Conservation (phyloP, 2,329 filamentous ascomycete species). For the Boeremia exigua region DNA sequence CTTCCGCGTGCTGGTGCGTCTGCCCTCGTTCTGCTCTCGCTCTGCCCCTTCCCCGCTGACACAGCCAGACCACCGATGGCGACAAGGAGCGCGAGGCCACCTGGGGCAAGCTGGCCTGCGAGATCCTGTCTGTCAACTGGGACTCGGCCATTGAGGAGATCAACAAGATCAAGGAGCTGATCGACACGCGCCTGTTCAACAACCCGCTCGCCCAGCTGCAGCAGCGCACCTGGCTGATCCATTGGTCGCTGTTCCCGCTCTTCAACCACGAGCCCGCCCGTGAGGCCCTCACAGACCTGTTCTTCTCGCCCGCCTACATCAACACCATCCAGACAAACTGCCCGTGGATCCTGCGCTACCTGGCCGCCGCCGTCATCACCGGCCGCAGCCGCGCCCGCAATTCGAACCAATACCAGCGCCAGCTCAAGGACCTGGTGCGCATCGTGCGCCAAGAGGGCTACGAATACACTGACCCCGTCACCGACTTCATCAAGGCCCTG, state of each 20-base stretch:
- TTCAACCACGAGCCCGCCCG: constrained; percentile 96
- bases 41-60: constrained; percentile 12
- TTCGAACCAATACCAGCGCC: constrained; percentile 95
- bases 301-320: constrained; percentile 97
- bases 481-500: constrained; percentile 93
- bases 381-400: constrained; percentile 72
- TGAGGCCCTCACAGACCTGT: constrained; percentile 90
- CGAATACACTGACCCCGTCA: constrained; percentile 95
- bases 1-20: constrained; percentile 79
- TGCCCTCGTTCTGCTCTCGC: no score
- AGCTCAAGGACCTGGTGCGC: constrained; percentile 95
- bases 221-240: constrained; percentile 95
- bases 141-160: constrained; percentile 77
- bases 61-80: constrained; percentile 81
- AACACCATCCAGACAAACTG: constrained; percentile 99
- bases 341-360: constrained; percentile 95
- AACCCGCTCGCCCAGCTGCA: constrained; percentile 94
- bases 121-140: constrained; percentile 96
- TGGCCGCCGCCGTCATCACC: constrained; percentile 92
- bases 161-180: constrained; percentile 70
- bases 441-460: constrained; percentile 97
- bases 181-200: constrained; percentile 94
- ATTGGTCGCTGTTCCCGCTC: constrained; percentile 98
- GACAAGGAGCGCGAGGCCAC: constrained; percentile 95
- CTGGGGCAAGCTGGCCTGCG: constrained; percentile 96